A percentile compares a stretch with the other conserved stretches of the same genome.
These are phyloP conservation scores for Gossypium ekmanianum DNA, from an alignment of 345 rosid species.

Conservation along the genomic window DNA sequence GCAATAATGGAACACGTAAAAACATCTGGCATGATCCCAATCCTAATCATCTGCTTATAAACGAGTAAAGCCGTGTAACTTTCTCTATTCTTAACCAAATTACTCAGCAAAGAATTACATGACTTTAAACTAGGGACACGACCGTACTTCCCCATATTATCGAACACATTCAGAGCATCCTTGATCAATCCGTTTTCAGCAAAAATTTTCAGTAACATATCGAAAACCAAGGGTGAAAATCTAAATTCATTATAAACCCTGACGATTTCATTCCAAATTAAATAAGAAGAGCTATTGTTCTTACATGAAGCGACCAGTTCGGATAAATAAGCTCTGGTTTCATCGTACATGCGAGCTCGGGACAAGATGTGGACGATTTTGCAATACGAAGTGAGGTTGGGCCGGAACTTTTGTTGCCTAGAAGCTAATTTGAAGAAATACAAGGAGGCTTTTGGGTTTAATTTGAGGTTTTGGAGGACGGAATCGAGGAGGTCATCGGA, in stretches of 20 bases:
- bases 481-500: conserved; percentile 69
- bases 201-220: conserved; percentile 72
- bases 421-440: conserved; percentile 59
- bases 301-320: conserved; percentile 49
- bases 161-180: conserved; percentile 83
- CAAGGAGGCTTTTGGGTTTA: conserved; percentile 61
- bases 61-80: conserved; percentile 48
- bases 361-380: conserved; percentile 70
- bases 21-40: conserved; percentile 70
- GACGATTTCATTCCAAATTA: conserved; percentile 63
- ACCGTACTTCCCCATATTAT: conserved; percentile 63
- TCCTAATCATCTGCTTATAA: conserved; percentile 56
- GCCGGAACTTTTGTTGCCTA: conserved; percentile 55
- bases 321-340: conserved; percentile 45
- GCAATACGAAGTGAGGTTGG: conserved; percentile 59
- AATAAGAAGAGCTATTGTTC: conserved; percentile 37
- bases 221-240: conserved; percentile 72
- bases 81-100: conserved; percentile 59
- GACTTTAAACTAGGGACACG: conserved; percentile 63
- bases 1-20: conserved; percentile 69
- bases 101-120: conserved; percentile 67
- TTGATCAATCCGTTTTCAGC: conserved; percentile 53
- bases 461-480: conserved; percentile 48
- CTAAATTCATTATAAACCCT: conserved; percentile 42
- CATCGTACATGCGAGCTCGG: conserved; percentile 66